Percentiles rank a stretch among this genome's conserved stretches.
phyloP scores from a whole-genome alignment of 768 basidiomycete species.

The Tricholoma saponaceum region DNA sequence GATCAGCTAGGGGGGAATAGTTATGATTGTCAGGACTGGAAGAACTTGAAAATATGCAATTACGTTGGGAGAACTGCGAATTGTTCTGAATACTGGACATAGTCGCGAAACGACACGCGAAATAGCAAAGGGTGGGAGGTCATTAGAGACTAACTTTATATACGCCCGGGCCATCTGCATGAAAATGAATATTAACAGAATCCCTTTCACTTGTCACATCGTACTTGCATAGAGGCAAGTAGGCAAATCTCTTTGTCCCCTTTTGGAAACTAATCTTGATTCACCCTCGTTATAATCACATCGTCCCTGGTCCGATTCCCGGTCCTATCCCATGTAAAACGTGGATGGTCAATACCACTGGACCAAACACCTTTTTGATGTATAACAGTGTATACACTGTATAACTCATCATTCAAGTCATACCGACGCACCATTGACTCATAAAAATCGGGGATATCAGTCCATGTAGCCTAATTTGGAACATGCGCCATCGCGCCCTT shows the following conservation, averaged over 20 bases:
- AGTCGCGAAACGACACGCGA: not conserved
- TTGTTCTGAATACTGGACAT: constrained; percentile 11
- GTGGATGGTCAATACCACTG: too few species aligned
- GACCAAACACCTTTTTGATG: too few species aligned
- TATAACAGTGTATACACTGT: too few species aligned
- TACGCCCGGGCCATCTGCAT: constrained; percentile 17
- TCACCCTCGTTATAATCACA: constrained; percentile 29
- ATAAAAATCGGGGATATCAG: too few species aligned
- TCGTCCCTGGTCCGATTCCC: not conserved
- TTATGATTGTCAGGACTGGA: too few species aligned
- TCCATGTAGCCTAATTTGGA: constrained; percentile 5
- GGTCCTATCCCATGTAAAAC: too few species aligned
- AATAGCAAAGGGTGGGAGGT: not conserved
- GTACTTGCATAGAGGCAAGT: constrained; percentile 11
- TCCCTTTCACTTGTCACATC: constrained; percentile 21
- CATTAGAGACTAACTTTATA: constrained; percentile 14
- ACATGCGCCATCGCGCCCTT: constrained; percentile 1
- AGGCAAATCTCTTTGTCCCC: not conserved
- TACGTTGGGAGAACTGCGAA: constrained; percentile 7
- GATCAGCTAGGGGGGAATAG: too few species aligned
- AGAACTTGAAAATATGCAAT: too few species aligned
- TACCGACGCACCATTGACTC: too few species aligned
- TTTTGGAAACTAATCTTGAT: constrained; percentile 8
- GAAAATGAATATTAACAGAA: constrained; percentile 1
- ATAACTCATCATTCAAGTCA: too few species aligned